Base-by-base conservation (phyloP, 2,329 filamentous ascomycete genomes). In the Aspergillus eucalypticola region DNA sequence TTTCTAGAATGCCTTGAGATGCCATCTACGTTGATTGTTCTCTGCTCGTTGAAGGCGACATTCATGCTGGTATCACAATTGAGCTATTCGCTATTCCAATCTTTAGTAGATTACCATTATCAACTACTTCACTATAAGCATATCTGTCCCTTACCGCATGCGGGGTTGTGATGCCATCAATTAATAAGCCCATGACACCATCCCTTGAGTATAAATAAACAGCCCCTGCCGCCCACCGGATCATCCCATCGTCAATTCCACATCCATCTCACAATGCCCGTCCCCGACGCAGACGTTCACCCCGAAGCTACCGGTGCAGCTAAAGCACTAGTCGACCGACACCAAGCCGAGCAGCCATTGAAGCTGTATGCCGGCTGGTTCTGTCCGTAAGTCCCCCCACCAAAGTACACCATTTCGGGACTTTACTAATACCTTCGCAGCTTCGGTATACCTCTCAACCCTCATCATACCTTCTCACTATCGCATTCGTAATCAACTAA, bases 331-430 rank as follows among this genome's bases (percentile, higher is more conserved):
- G 76, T 76, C 10, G 70, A 71, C 19, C 64, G 66, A 39, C 75
- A 78, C 54, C 62, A 61, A 38, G 62, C 65, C 25, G 71, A 77
- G 49, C 69, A 76, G 57, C 74, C 74, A 3, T 62, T 78, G 60
- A 90, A 89, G 72, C 80, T 92, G 11, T 92, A 91, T 74, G 85
- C 86, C 13, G 87, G 86, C 64, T 92, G 89, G 89, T 92, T 91
- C 80, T 94, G 83, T 68, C 83, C 84, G 70, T 77, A 68, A 42
- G 73, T 71, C 10, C 6, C 10, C 3, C n/a, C 19, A 17, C 25
- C 27, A 35, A 13, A 35, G 32, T 35, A n/a, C 32, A n/a, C 39
- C 23, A 27, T 19, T 15, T 41, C 25, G 6, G 17, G 42, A 64
- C 15, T 15, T 23, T 35, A 65, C 42, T 21, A 50, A 42, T 29